These are phyloP conservation scores for Endotrypanum monterogeii DNA, from an alignment of 208 protist species.

Conservation along the genomic window DNA sequence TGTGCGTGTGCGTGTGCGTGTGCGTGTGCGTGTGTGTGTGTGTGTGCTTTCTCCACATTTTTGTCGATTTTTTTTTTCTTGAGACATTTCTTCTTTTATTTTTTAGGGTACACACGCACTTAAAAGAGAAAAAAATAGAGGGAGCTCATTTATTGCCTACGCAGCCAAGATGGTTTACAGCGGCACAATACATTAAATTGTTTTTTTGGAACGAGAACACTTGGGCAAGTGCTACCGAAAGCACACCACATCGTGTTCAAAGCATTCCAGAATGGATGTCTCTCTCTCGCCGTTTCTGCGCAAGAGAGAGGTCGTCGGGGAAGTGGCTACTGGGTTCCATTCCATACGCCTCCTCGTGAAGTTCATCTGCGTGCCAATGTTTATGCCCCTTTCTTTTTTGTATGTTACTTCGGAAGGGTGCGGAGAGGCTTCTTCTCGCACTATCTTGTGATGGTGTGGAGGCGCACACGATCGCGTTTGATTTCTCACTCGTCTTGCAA, in stretches of 20 bases:
- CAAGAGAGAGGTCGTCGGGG: neutral
- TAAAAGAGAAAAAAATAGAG: too few species aligned
- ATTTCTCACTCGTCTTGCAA: neutral
- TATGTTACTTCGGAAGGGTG: neutral
- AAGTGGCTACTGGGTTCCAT: neutral
- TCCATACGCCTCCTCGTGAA: neutral
- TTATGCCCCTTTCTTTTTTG: neutral
- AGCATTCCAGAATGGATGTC: too few species aligned
- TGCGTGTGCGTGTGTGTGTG: slow-evolving; percentile 5
- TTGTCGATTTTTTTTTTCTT: neutral
- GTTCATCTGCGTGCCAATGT: neutral
- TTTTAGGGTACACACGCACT: neutral
- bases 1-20: neutral
- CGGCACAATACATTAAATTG: too few species aligned
- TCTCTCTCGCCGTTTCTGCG: neutral
- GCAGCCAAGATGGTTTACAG: too few species aligned
- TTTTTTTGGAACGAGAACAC: too few species aligned
- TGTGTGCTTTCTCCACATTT: neutral
- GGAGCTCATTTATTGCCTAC: too few species aligned
- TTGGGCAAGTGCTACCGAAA: neutral
- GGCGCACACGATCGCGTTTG: neutral
- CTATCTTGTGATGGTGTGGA: neutral
- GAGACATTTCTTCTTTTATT: neutral
- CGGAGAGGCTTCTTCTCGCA: neutral
- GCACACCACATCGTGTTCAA: neutral